These are phyloP conservation scores for Didymella sp. DNA, from an alignment of 2,329 filamentous ascomycete genomes.

Conservation along the genomic window DNA sequence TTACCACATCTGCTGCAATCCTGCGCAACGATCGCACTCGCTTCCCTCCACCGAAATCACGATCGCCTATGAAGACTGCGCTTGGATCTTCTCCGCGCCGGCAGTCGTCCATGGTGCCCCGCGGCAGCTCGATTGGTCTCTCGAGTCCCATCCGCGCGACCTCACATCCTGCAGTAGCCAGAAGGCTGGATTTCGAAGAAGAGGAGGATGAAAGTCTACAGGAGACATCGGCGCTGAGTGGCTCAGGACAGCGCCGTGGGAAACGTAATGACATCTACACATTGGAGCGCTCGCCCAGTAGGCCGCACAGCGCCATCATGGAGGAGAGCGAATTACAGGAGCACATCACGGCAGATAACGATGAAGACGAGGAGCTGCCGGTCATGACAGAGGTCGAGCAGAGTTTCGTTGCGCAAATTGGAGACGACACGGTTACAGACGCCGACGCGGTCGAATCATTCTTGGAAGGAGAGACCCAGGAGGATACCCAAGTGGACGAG, in stretches of 20 bases:
- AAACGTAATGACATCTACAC: constrained; percentile 43
- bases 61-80: constrained; percentile 69
- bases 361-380: constrained; percentile 32
- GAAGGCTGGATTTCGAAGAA: constrained; percentile 63
- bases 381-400: constrained; percentile 36
- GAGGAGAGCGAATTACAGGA: constrained; percentile 46
- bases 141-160: constrained; percentile 41
- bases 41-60: constrained; percentile 60
- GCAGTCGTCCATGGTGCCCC: constrained; percentile 64
- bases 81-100: constrained; percentile 66
- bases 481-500: constrained; percentile 19
- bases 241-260: constrained; percentile 42
- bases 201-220: constrained; percentile 41
- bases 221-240: constrained; percentile 44
- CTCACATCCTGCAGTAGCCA: constrained; percentile 56
- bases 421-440: constrained; percentile 35
- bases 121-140: constrained; percentile 56
- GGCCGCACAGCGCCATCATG: constrained; percentile 33
- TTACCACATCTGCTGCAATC: constrained; percentile 53
- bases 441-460: constrained; percentile 21
- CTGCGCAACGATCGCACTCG: constrained; percentile 54
- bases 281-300: constrained; percentile 42
- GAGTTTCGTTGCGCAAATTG: constrained; percentile 39
- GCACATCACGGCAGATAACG: constrained; percentile 38
- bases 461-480: constrained; percentile 27